phyloP scores from a whole-genome alignment of 2,329 filamentous ascomycete genomes.

The Lecanicillium sp. region DNA sequence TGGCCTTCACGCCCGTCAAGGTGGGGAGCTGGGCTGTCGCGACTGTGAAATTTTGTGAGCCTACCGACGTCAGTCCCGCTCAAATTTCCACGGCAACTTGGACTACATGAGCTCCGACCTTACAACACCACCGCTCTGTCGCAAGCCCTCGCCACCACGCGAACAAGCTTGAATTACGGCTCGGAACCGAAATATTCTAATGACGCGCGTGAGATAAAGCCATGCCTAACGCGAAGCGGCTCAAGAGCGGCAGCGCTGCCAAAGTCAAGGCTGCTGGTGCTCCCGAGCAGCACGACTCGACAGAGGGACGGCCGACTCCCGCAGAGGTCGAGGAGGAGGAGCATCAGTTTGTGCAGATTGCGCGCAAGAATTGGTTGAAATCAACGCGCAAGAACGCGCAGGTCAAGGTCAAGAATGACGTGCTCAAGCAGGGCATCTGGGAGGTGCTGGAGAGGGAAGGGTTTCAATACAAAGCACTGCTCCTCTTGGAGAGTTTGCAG shows the following conservation, averaged over 20 bases:
- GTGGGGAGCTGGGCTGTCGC: constrained; percentile 9
- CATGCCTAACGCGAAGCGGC: constrained; percentile 54
- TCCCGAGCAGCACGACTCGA: constrained; percentile 27
- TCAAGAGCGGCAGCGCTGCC: constrained; percentile 42
- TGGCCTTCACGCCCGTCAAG: too few relatives aligned
- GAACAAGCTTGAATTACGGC: not conserved
- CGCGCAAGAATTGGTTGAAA: constrained; percentile 79
- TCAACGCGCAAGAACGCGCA: constrained; percentile 50
- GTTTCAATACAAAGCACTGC: constrained; percentile 68
- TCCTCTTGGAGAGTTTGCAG: constrained; percentile 83
- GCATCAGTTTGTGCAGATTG: constrained; percentile 65
- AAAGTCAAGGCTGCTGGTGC: constrained; percentile 24
- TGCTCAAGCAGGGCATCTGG: constrained; percentile 84
- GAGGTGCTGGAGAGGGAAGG: constrained; percentile 73
- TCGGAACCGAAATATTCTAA: constrained; percentile 2
- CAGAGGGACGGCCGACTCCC: constrained; percentile 38
- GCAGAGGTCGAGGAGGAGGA: constrained; percentile 65
- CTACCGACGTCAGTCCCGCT: constrained; percentile 3
- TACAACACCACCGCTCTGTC: constrained; percentile 1
- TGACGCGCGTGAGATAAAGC: constrained; percentile 9
- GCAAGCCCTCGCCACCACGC: constrained; percentile 1
- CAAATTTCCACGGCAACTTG: constrained; percentile 9
- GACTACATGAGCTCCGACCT: constrained; percentile 1
- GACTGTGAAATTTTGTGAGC: constrained; percentile 26
- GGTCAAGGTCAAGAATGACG: constrained; percentile 70